Evolutionary conservation across 352 stramenopile genomes (phyloP).

Genomic region (Pythium rishiriense): DNA sequence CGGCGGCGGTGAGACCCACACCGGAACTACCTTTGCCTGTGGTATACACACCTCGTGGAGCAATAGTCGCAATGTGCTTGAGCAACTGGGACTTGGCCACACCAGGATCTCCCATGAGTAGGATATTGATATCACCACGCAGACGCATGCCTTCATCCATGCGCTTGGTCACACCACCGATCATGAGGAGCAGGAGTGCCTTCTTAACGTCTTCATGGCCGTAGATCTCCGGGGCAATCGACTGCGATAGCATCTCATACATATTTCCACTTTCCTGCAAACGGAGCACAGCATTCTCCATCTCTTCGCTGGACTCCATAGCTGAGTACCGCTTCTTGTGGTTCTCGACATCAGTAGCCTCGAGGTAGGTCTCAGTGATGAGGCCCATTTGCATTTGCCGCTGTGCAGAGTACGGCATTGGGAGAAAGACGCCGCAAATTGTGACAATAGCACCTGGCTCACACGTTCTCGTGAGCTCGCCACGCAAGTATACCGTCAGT

Average conservation of each 20-base stretch:
- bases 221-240: conserved; percentile 99
- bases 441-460: conserved; percentile 96
- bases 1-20: conserved; percentile 97
- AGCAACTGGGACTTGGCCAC: conserved; percentile 99
- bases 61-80: conserved; percentile 97
- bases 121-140: conserved; percentile 98
- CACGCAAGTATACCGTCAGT: conserved; percentile 90
- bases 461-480: conserved; percentile 93
- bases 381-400: conserved; percentile 96
- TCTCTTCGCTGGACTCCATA: conserved; percentile 83
- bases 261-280: conserved; percentile 77
- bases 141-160: conserved; percentile 96
- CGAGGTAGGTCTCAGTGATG: conserved; percentile 97
- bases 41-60: conserved; percentile 98
- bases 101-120: conserved; percentile 98
- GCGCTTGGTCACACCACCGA: conserved; percentile 90
- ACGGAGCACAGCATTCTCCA: conserved; percentile 73
- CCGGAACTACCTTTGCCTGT: conserved; percentile 99
- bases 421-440: conserved; percentile 96
- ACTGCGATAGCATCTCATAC: conserved; percentile 94
- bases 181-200: conserved; percentile 96
- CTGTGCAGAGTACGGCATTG: conserved; percentile 91
- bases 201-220: conserved; percentile 99
- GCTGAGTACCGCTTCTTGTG: conserved; percentile 98
- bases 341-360: conserved; percentile 94